Evolutionary conservation across 148 eudicot genomes (phyloP).

Genomic region (Vaccinium myrtillus): DNA sequence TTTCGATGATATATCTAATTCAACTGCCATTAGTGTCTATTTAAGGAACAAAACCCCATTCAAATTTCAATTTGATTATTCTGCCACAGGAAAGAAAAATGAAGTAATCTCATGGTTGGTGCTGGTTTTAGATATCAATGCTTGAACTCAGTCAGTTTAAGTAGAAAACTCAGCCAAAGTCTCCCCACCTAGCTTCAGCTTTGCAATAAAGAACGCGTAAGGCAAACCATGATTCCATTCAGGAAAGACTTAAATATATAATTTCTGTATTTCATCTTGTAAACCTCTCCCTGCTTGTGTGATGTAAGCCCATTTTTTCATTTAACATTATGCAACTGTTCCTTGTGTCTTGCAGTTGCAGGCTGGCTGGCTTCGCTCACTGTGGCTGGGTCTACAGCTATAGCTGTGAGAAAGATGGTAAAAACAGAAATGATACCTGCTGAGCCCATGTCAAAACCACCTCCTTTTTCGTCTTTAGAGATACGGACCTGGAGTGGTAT

Average conservation of each 20-base stretch:
- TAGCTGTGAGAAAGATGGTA: constrained; percentile 81
- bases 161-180: background rate
- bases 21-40: background rate
- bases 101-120: background rate
- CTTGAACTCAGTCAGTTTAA: background rate
- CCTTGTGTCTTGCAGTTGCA: constrained; percentile 55
- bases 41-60: background rate
- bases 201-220: background rate
- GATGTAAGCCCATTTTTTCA: background rate
- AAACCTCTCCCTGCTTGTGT: background rate
- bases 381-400: constrained; percentile 88
- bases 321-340: background rate
- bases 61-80: background rate
- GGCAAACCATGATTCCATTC: background rate
- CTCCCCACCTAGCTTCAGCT: background rate
- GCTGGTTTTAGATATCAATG: background rate
- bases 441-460: constrained; percentile 92
- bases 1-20: background rate
- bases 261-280: background rate
- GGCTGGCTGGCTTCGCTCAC: constrained; percentile 97
- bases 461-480: constrained; percentile 76
- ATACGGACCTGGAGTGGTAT: constrained; percentile 69
- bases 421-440: constrained; percentile 91
- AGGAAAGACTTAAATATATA: background rate
- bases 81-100: background rate